These are phyloP conservation scores for Sutorius eximius DNA, from an alignment of 1,284 basidiomycete genomes.

Conservation along the genomic window DNA sequence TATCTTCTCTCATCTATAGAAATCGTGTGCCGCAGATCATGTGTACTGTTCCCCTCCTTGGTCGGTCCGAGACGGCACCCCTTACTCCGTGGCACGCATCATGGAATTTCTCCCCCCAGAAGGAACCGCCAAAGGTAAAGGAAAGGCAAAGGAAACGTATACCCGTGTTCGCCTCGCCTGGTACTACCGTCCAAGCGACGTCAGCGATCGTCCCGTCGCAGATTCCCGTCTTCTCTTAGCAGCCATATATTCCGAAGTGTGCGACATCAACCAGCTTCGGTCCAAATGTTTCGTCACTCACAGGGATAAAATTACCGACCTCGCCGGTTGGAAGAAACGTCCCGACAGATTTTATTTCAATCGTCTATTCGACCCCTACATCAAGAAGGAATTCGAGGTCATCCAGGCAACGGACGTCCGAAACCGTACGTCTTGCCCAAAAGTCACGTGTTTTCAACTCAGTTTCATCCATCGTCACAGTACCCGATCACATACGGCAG, in stretches of 20 bases:
- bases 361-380: slow-evolving; percentile 94
- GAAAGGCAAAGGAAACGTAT: slow-evolving; percentile 61
- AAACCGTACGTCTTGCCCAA: slow-evolving; percentile 66
- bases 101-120: slow-evolving; percentile 92
- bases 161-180: slow-evolving; percentile 86
- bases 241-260: slow-evolving; percentile 93
- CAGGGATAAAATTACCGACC: slow-evolving; percentile 90
- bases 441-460: slow-evolving; percentile 23
- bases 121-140: slow-evolving; percentile 56
- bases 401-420: slow-evolving; percentile 84
- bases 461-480: slow-evolving; percentile 42
- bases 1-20: slow-evolving; percentile 20
- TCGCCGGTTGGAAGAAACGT: slow-evolving; percentile 92
- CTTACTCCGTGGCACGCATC: slow-evolving; percentile 91
- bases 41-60: slow-evolving; percentile 93
- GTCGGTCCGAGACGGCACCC: slow-evolving; percentile 87
- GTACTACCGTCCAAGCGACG: slow-evolving; percentile 91
- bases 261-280: slow-evolving; percentile 88
- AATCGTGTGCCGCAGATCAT: slow-evolving; percentile 67
- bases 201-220: slow-evolving; percentile 79
- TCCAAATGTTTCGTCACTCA: slow-evolving; percentile 92
- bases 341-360: slow-evolving; percentile 96
- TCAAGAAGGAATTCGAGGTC: slow-evolving; percentile 97
- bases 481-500: slow-evolving; percentile 77
- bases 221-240: slow-evolving; percentile 90